A percentile compares a stretch with the other conserved stretches of the same genome.
Conservation (phyloP, 139 green algal species). For the Mychonastes homosphaera region DNA sequence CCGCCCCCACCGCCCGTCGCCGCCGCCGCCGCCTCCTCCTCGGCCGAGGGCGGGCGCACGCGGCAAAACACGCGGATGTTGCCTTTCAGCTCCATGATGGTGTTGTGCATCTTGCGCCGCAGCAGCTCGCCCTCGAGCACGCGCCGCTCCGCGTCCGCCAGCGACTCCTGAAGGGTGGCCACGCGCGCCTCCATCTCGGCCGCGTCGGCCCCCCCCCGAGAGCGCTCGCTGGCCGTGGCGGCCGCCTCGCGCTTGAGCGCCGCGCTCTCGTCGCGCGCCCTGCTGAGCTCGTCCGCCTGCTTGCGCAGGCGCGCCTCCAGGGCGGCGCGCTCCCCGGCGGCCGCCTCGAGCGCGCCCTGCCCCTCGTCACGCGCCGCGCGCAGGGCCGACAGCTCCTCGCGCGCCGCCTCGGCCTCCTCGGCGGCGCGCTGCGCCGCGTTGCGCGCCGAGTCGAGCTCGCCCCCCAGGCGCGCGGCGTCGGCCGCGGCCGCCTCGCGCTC, state of each 20-base stretch:
- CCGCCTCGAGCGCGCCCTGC: constrained; percentile 30
- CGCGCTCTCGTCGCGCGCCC: constrained; percentile 13
- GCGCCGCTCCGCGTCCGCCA: constrained; percentile 40
- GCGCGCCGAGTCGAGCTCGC: constrained; percentile 31
- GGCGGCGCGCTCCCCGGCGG: too few relatives aligned
- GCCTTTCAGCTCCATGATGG: constrained; percentile 84
- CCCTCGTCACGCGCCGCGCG: constrained; percentile 31
- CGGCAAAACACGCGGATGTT: constrained; percentile 94
- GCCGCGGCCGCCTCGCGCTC: constrained; percentile 28
- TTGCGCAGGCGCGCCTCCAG: constrained; percentile 25
- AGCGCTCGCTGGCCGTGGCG: background rate
- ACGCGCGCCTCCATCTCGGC: constrained; percentile 26
- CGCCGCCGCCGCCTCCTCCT: constrained; percentile 25
- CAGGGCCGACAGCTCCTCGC: constrained; percentile 29
- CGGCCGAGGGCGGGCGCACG: constrained; percentile 48
- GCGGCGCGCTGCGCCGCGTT: too few relatives aligned
- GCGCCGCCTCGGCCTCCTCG: constrained; percentile 22
- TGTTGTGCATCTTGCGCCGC: constrained; percentile 81
- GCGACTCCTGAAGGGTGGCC: constrained; percentile 20
- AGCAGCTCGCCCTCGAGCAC: constrained; percentile 58
- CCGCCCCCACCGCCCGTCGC: too few relatives aligned
- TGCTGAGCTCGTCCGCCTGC: constrained; percentile 26
- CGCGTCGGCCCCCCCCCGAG: background rate
- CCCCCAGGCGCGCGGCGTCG: constrained; percentile 32
- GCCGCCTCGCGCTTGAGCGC: background rate